These are phyloP conservation scores for Rubia tinctorum DNA, from an alignment of 305 asterid species.

Conservation along the genomic window DNA sequence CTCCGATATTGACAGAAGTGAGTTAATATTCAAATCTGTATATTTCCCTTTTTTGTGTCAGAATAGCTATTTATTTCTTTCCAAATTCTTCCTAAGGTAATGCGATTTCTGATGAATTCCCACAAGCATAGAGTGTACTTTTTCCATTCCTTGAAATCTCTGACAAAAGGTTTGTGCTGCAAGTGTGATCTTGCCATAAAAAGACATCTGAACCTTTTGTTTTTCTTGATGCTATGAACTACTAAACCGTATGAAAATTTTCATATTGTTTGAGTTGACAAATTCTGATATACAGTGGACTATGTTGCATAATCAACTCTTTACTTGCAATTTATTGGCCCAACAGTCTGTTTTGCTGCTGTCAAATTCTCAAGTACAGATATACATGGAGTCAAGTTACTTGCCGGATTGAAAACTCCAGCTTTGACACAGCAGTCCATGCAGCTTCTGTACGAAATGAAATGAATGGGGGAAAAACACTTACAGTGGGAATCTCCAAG, in stretches of 20 bases:
- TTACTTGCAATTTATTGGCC: not conserved
- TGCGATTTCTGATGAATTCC: too few relatives aligned
- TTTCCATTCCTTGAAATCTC: too few relatives aligned
- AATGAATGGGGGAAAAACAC: conserved; percentile 10
- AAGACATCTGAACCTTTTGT: not conserved
- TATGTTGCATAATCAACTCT: not conserved
- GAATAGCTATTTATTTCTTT: too few relatives aligned
- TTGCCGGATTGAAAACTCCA: too few relatives aligned
- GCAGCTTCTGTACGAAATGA: not conserved
- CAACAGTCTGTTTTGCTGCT: not conserved
- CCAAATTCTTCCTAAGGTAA: too few relatives aligned
- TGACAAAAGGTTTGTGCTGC: not conserved
- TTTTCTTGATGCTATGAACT: not conserved
- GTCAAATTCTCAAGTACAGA: not conserved
- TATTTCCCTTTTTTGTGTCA: too few relatives aligned
- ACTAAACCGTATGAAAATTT: not conserved
- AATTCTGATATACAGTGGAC: not conserved
- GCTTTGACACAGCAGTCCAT: too few relatives aligned
- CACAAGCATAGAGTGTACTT: too few relatives aligned
- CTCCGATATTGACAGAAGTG: too few relatives aligned
- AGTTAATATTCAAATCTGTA: too few relatives aligned
- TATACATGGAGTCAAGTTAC: too few relatives aligned
- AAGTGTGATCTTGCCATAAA: not conserved
- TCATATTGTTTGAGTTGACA: not conserved
- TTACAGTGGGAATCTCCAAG: conserved; percentile 82